Evolutionary conservation across 2,329 filamentous ascomycete genomes (phyloP).

Genomic region (Stachybotrys elegans): DNA sequence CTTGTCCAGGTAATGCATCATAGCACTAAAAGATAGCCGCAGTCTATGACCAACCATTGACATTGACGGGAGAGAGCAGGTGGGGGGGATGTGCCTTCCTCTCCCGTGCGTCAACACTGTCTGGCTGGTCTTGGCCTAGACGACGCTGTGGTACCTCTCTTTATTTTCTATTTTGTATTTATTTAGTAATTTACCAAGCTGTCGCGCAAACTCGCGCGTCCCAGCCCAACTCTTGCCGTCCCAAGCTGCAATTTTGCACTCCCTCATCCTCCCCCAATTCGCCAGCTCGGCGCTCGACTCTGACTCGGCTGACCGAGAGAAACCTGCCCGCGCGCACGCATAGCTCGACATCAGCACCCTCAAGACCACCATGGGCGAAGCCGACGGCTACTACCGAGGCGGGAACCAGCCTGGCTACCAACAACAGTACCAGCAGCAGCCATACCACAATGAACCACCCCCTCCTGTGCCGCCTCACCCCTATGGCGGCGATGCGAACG

Average conservation of each 20-base stretch:
- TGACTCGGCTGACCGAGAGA: background rate
- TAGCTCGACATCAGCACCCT: background rate
- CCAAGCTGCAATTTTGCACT: background rate
- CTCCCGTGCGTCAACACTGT: too few species aligned
- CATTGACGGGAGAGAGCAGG: too few species aligned
- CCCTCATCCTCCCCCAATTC: background rate
- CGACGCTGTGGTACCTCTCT: too few species aligned
- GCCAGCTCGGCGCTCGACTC: background rate
- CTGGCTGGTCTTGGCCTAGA: too few species aligned
- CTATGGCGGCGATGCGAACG: constrained; percentile 16
- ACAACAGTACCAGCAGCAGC: constrained; percentile 11
- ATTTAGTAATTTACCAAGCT: too few species aligned
- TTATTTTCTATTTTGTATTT: too few species aligned
- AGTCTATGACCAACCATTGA: too few species aligned
- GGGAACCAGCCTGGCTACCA: constrained; percentile 9
- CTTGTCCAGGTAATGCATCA: too few species aligned
- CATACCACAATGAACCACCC: constrained; percentile 19
- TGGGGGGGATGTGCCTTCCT: too few species aligned
- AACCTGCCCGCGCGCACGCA: background rate
- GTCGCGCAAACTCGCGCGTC: too few species aligned
- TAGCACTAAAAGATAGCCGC: too few species aligned
- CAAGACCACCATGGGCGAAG: constrained; percentile 25
- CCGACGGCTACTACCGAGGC: constrained; percentile 25
- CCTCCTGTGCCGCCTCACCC: constrained; percentile 17
- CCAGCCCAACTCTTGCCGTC: background rate